Conservation (phyloP, 164 flowering plant species). For the Magnolia sinica region DNA sequence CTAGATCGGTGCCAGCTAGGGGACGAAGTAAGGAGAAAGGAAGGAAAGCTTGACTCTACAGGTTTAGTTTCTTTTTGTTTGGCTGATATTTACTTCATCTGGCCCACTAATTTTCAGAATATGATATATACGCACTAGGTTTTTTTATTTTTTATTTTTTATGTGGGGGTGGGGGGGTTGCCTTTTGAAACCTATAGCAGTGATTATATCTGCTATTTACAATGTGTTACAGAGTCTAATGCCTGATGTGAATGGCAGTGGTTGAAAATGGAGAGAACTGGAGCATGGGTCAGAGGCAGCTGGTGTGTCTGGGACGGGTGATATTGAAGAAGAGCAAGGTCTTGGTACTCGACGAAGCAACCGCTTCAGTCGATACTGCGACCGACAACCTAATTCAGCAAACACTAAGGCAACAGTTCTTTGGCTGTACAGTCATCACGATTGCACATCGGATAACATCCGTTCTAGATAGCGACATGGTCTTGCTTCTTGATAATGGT, state of each 20-base stretch:
- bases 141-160: too few relatives aligned
- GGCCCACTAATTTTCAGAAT: neutral
- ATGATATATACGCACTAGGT: neutral
- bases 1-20: slow-evolving; percentile 43
- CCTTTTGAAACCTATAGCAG: neutral
- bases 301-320: slow-evolving; percentile 77
- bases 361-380: slow-evolving; percentile 86
- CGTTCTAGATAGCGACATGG: slow-evolving; percentile 73
- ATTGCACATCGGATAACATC: slow-evolving; percentile 82
- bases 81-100: neutral
- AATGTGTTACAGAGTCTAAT: neutral
- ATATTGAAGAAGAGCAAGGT: slow-evolving; percentile 75
- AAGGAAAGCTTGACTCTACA: slow-evolving; percentile 32
- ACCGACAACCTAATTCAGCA: slow-evolving; percentile 78
- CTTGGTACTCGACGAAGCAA: slow-evolving; percentile 88
- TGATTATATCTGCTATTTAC: neutral
- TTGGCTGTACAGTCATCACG: slow-evolving; percentile 58
- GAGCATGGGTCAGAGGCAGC: slow-evolving; percentile 91
- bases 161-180: too few relatives aligned
- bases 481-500: slow-evolving; percentile 74
- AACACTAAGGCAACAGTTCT: slow-evolving; percentile 59
- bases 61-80: slow-evolving; percentile 22
- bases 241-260: slow-evolving; percentile 33
- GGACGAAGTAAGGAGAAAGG: slow-evolving; percentile 38
- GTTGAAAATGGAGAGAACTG: slow-evolving; percentile 90